Evolutionary conservation across 108 stramenopile species (phyloP), one percentile per base, ranked within the genome.

Genomic region (Cyclotella atomus): DNA sequence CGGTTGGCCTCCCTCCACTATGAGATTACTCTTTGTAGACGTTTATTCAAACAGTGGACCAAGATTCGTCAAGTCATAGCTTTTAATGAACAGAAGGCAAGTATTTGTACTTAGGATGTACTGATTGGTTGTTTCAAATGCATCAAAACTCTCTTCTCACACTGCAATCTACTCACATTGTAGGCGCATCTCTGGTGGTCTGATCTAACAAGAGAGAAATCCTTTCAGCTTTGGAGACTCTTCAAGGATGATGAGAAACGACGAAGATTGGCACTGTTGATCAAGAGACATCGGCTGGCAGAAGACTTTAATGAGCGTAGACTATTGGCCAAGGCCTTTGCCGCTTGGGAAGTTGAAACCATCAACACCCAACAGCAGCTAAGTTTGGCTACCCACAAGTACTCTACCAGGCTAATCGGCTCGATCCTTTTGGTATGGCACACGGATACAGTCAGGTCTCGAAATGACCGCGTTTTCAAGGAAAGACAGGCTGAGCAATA

Each of bases 51-150:
- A 20, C 78, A 72, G 30, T 79, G 71, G 71, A 67, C 55, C 10
- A 59, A 36, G n/a, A 53, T 79, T 8, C 68, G 72, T 44, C 36
- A 56, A 20, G 20, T 79, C 5, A 60, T 46, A 20, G 57, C 32
- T 19, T 79, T 71, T 52, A 68, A 73, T 27, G 66, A 67, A 16
- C 59, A 62, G 28, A 79, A 79, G 49, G 75, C 65, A 29, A 68
- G 65, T n/a, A n/a, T n/a, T n/a, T n/a, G n/a, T n/a, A n/a, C n/a
- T n/a, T n/a, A n/a, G n/a, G n/a, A n/a, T n/a, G n/a, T n/a, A n/a
- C n/a, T n/a, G n/a, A n/a, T n/a, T n/a, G n/a, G n/a, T n/a, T n/a
- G n/a, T n/a, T n/a, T n/a, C n/a, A n/a, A n/a, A n/a, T n/a, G n/a
- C n/a, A n/a, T n/a, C n/a, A n/a, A n/a, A n/a, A n/a, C n/a, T n/a